Percentiles rank a stretch among this genome's conserved stretches.
Evolutionary conservation across 352 stramenopile species (phyloP).

Genomic region (Thraustotheca clavata): DNA sequence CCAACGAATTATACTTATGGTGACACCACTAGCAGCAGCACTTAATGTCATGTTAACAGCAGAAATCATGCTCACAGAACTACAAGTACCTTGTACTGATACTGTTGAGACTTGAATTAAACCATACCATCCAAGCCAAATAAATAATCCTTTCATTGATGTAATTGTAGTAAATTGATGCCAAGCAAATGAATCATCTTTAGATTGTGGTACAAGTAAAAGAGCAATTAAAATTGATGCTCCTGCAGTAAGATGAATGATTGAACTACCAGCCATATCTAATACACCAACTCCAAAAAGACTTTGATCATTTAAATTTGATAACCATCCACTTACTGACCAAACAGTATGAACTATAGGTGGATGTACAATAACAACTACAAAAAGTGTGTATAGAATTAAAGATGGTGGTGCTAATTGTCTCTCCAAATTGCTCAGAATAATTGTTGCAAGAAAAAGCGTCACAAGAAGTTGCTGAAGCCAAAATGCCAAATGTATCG

Average conservation of each 20-base stretch:
- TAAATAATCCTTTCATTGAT: not conserved
- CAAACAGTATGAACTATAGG: slow-evolving; percentile 12
- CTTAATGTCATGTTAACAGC: not conserved
- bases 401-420: not conserved
- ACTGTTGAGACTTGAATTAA: slow-evolving; percentile 15
- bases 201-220: not conserved
- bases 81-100: not conserved
- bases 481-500: not conserved
- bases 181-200: not conserved
- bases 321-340: not conserved
- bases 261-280: not conserved
- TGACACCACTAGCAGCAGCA: not conserved
- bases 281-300: slow-evolving; percentile 1
- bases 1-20: not conserved
- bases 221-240: not conserved
- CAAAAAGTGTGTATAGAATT: not conserved
- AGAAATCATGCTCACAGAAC: not conserved
- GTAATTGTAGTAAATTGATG: not conserved
- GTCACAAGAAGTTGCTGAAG: not conserved
- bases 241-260: slow-evolving; percentile 4
- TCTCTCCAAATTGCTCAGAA: not conserved
- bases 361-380: slow-evolving; percentile 3
- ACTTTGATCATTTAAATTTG: not conserved
- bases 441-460: not conserved
- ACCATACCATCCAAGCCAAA: slow-evolving; percentile 11